Evolutionary conservation across 139 green algal genomes (phyloP).

Genomic region (Coccomyxa sp.): DNA sequence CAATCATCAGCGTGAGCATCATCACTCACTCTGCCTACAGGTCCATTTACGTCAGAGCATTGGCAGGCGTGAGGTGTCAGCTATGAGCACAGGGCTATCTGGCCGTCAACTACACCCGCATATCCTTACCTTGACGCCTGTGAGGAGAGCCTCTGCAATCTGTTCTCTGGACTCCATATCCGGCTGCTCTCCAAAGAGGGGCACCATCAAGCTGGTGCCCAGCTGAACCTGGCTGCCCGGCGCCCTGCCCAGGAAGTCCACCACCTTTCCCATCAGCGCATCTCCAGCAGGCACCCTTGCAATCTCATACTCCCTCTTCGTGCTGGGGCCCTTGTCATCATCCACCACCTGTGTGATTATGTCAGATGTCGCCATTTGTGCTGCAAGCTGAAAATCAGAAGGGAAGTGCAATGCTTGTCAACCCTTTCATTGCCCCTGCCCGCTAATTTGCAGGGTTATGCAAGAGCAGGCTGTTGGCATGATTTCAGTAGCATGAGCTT

Average conservation of each 20-base stretch:
- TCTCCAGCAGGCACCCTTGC: slow-evolving; percentile 30
- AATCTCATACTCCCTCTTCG: slow-evolving; percentile 70
- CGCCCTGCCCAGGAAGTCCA: slow-evolving; percentile 46
- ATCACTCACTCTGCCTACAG: neutral
- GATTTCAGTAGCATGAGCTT: too few relatives aligned
- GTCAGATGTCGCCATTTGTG: neutral
- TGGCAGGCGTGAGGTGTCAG: too few relatives aligned
- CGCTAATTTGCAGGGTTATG: neutral
- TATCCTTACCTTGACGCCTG: slow-evolving; percentile 68
- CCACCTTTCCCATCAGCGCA: slow-evolving; percentile 18
- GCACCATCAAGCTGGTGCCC: slow-evolving; percentile 32
- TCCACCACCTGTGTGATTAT: slow-evolving; percentile 81
- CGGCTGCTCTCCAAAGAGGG: slow-evolving; percentile 58
- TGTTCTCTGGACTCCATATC: slow-evolving; percentile 74
- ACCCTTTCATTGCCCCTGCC: neutral
- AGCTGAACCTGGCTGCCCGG: slow-evolving; percentile 17
- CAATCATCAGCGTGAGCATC: neutral
- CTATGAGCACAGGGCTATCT: too few relatives aligned
- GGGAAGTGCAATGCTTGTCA: neutral
- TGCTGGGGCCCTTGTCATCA: slow-evolving; percentile 60
- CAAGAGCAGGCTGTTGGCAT: neutral
- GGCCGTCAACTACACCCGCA: too few relatives aligned
- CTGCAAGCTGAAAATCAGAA: neutral
- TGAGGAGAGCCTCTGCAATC: slow-evolving; percentile 68
- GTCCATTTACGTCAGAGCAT: too few relatives aligned